Conservation (phyloP, 768 basidiomycete genomes). For the Pleurotus giganteus region DNA sequence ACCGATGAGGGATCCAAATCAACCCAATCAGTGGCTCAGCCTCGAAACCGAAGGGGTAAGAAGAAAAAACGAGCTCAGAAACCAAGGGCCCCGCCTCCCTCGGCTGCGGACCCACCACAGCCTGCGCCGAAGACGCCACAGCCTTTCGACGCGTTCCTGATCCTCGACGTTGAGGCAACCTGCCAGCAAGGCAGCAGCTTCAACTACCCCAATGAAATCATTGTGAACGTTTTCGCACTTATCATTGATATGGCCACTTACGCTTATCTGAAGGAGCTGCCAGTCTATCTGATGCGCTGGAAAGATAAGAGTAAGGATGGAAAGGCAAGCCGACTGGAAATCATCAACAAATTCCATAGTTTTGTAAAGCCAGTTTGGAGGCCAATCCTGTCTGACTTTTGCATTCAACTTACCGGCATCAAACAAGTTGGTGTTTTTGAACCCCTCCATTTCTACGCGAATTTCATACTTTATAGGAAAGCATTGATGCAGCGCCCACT, state of each 20-base stretch:
- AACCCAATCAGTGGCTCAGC: not conserved
- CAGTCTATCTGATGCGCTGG: constrained; percentile 88
- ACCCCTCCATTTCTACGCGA: not conserved
- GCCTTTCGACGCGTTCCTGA: constrained; percentile 75
- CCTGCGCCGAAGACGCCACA: constrained; percentile 28
- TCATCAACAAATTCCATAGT: constrained; percentile 80
- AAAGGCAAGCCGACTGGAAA: constrained; percentile 55
- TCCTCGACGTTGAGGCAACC: constrained; percentile 89
- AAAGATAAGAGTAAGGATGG: constrained; percentile 53
- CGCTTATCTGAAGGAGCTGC: constrained; percentile 70
- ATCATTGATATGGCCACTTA: not conserved
- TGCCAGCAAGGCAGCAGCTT: constrained; percentile 69
- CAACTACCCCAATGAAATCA: constrained; percentile 93
- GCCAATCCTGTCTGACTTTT: constrained; percentile 79
- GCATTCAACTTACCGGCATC: constrained; percentile 86
- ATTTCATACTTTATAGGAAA: constrained; percentile 44
- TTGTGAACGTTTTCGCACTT: constrained; percentile 51
- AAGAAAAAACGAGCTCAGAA: not conserved
- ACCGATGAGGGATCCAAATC: not conserved
- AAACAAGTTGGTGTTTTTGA: constrained; percentile 64
- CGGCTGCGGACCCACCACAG: not conserved
- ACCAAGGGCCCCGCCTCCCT: constrained; percentile 11
- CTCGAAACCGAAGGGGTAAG: constrained; percentile 1
- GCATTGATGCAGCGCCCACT: constrained; percentile 75
- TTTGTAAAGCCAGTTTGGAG: constrained; percentile 89